phyloP scores from a whole-genome alignment of 2,329 filamentous ascomycete species.

The Calonectria pseudoreteaudii region DNA sequence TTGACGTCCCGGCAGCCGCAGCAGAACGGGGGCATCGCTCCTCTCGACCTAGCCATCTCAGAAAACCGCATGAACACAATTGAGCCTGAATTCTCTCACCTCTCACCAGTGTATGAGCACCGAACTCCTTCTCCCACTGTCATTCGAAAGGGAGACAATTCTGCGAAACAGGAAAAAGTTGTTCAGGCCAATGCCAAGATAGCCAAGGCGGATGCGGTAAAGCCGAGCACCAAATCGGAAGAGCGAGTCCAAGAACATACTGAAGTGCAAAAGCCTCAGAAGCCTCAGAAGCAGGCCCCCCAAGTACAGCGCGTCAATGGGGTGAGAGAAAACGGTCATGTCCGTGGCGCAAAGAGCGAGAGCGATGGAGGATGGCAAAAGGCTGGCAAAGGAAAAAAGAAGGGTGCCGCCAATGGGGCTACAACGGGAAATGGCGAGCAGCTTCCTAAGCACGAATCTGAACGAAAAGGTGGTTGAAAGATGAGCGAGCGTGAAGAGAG shows the following conservation, averaged over 20 bases:
- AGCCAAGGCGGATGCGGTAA: slow-evolving; percentile 33
- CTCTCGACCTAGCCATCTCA: slow-evolving; percentile 66
- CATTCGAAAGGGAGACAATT: slow-evolving; percentile 63
- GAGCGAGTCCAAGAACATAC: slow-evolving; percentile 22
- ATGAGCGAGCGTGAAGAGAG: slow-evolving; percentile 5
- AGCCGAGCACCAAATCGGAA: slow-evolving; percentile 21
- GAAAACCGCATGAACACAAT: slow-evolving; percentile 54
- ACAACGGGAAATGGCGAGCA: slow-evolving; percentile 60
- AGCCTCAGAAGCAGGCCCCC: slow-evolving; percentile 41
- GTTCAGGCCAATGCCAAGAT: slow-evolving; percentile 34
- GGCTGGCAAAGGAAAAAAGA: slow-evolving; percentile 62
- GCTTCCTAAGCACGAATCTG: slow-evolving; percentile 68
- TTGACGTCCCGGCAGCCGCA: slow-evolving; percentile 56
- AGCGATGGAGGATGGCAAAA: slow-evolving; percentile 70
- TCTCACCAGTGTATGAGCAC: slow-evolving; percentile 81
- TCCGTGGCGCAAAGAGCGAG: slow-evolving; percentile 66
- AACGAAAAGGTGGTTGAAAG: slow-evolving; percentile 72
- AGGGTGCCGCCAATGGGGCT: slow-evolving; percentile 53
- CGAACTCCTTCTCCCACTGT: slow-evolving; percentile 77
- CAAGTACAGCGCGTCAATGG: slow-evolving; percentile 53
- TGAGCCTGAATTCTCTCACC: slow-evolving; percentile 58
- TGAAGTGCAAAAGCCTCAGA: slow-evolving; percentile 38
- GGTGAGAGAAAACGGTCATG: slow-evolving; percentile 64
- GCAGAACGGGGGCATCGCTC: slow-evolving; percentile 64
- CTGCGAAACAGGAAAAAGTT: slow-evolving; percentile 43